Evolutionary conservation across 768 basidiomycete genomes (phyloP).

Genomic region (Suillus ampliporus): DNA sequence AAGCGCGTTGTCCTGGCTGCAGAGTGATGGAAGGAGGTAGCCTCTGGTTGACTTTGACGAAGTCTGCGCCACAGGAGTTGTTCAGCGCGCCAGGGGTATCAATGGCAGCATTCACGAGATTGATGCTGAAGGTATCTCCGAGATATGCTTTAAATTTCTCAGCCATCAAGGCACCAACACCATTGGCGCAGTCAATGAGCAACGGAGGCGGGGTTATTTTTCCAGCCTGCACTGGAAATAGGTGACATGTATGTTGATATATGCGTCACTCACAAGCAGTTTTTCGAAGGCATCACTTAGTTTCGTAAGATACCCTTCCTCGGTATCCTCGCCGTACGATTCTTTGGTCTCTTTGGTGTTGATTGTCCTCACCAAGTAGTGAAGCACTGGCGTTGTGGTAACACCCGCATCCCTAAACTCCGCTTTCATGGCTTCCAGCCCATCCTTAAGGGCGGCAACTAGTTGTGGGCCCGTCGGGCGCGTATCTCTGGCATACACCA

Average conservation of each 20-base stretch:
- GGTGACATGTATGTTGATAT: constrained; percentile 9
- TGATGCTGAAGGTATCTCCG: constrained; percentile 61
- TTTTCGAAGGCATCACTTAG: constrained; percentile 83
- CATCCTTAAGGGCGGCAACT: constrained; percentile 80
- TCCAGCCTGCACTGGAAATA: constrained; percentile 51
- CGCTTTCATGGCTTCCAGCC: constrained; percentile 74
- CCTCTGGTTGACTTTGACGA: constrained; percentile 91
- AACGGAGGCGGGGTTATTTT: constrained; percentile 63
- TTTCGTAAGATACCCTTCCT: constrained; percentile 85
- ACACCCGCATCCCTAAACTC: constrained; percentile 78
- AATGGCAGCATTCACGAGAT: constrained; percentile 71
- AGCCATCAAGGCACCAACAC: constrained; percentile 85
- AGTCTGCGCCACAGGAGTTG: constrained; percentile 91
- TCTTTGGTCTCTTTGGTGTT: constrained; percentile 85
- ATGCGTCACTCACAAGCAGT: constrained; percentile 68
- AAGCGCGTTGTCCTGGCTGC: constrained; percentile 78
- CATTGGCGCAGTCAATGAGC: constrained; percentile 98
- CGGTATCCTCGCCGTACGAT: constrained; percentile 79
- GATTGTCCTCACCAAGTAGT: constrained; percentile 90
- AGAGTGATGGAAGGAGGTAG: constrained; percentile 80
- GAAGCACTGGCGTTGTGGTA: constrained; percentile 93
- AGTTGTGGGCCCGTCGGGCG: constrained; percentile 84
- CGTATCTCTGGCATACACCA: constrained; percentile 94
- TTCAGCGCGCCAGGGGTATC: constrained; percentile 78
- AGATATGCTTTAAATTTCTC: constrained; percentile 64